phyloP scores from a whole-genome alignment of 2,329 filamentous ascomycete genomes.

The Colletotrichum acutatum region DNA sequence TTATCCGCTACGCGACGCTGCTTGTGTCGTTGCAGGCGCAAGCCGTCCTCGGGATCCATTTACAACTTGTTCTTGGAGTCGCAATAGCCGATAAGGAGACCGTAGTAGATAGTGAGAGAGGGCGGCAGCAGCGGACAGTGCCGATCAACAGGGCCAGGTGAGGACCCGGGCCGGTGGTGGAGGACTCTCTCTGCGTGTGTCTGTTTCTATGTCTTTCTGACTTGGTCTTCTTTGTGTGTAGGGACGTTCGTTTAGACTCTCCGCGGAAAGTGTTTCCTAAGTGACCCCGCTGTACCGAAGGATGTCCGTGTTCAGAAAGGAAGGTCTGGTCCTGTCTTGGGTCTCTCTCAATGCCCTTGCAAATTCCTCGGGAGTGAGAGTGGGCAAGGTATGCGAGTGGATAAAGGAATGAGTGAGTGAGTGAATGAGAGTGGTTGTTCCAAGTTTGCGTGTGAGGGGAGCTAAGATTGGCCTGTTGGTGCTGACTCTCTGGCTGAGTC shows the following conservation, averaged over 20 bases:
- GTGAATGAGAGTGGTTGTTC: conserved; percentile 1
- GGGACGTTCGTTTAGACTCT: neutral
- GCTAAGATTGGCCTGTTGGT: conserved; percentile 17
- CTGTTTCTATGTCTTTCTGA: neutral
- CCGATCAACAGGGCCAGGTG: conserved; percentile 22
- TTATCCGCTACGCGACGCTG: conserved; percentile 40
- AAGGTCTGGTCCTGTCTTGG: neutral
- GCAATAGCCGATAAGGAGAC: conserved; percentile 25
- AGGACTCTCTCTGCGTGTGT: neutral
- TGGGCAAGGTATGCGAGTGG: conserved; percentile 26
- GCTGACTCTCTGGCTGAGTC: neutral
- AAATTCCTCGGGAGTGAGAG: neutral
- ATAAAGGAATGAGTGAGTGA: conserved; percentile 8
- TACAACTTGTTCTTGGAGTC: conserved; percentile 4
- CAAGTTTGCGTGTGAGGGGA: conserved; percentile 23
- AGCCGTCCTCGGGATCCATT: conserved; percentile 33
- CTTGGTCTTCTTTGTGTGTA: neutral
- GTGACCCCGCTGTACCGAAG: neutral
- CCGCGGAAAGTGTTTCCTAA: neutral
- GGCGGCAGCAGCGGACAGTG: neutral
- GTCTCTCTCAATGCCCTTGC: conserved; percentile 9
- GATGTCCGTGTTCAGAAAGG: conserved; percentile 1
- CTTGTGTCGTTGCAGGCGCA: conserved; percentile 37
- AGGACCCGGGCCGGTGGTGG: conserved; percentile 29
- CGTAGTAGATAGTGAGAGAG: neutral